phyloP scores from a whole-genome alignment of 306 rosid genomes.

The Fragaria nilgerrensis region DNA sequence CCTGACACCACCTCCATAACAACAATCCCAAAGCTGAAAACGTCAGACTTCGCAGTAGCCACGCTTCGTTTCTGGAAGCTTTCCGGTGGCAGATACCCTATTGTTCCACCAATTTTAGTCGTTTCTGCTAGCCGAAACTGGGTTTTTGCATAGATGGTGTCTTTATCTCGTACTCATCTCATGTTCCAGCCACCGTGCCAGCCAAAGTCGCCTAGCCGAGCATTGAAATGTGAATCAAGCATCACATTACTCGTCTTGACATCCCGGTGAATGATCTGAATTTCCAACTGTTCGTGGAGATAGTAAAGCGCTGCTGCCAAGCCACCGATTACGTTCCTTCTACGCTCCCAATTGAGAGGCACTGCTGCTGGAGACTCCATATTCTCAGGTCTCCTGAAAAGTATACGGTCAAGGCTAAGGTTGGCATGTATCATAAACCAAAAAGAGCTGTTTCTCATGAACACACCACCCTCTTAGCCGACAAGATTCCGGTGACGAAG shows the following conservation, averaged over 20 bases:
- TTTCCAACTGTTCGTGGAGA: conserved; percentile 81
- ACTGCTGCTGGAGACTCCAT: conserved; percentile 14
- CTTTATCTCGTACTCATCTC: conserved; percentile 50
- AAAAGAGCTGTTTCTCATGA: conserved; percentile 62
- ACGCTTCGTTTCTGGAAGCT: conserved; percentile 64
- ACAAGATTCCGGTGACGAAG: conserved; percentile 96
- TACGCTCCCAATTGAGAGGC: conserved; percentile 54
- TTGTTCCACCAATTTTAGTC: conserved; percentile 84
- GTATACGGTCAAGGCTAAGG: conserved; percentile 77
- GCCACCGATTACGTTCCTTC: conserved; percentile 66
- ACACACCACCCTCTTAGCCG: conserved; percentile 92
- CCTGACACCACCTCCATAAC: conserved; percentile 86
- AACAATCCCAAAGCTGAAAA: conserved; percentile 90
- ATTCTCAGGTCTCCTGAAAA: conserved; percentile 52
- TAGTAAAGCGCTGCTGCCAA: conserved; percentile 79
- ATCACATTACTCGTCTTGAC: conserved; percentile 91
- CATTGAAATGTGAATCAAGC: conserved; percentile 83
- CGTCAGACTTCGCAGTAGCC: conserved; percentile 85
- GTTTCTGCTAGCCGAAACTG: conserved; percentile 78
- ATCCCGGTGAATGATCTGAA: conserved; percentile 87
- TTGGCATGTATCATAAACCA: conserved; percentile 96
- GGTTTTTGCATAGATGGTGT: conserved; percentile 38
- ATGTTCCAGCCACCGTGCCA: conserved; percentile 97
- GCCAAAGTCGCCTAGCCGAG: conserved; percentile 89
- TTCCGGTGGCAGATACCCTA: conserved; percentile 91